Evolutionary conservation across 306 rosid species (phyloP).

Genomic region (Prunus mongolica): DNA sequence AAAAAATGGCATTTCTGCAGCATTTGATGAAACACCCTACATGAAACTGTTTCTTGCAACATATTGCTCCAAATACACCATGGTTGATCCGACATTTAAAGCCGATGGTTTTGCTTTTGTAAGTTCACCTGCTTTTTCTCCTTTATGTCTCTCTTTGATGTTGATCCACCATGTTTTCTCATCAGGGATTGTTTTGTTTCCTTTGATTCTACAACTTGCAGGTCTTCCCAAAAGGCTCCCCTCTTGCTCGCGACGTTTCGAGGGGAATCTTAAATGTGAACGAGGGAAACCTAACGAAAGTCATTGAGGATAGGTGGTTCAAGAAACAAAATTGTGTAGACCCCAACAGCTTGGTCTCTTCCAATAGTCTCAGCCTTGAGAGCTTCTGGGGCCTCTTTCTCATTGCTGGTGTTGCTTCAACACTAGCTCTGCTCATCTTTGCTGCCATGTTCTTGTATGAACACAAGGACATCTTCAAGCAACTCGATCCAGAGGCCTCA

Average conservation of each 20-base stretch:
- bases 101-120: conserved; percentile 13
- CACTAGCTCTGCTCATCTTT: conserved; percentile 7
- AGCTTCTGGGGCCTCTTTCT: conserved; percentile 45
- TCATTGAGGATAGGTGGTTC: conserved; percentile 19
- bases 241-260: conserved; percentile 21
- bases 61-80: conserved; percentile 12
- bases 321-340: background rate
- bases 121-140: background rate
- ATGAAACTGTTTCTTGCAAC: conserved; percentile 7
- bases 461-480: background rate
- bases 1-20: conserved; percentile 7
- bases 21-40: conserved; percentile 12
- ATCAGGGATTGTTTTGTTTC: background rate
- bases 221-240: conserved; percentile 29
- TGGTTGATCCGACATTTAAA: conserved; percentile 18
- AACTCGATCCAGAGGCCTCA: conserved; percentile 5
- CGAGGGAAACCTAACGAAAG: conserved; percentile 14
- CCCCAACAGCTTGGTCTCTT: background rate
- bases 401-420: conserved; percentile 16
- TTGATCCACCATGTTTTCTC: background rate
- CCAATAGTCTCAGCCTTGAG: conserved; percentile 25
- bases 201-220: background rate
- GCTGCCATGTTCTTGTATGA: conserved; percentile 13
- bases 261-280: conserved; percentile 19
- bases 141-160: background rate